These are phyloP conservation scores for Ophiostoma ulmi DNA, from an alignment of 2,329 filamentous ascomycete species.

Conservation along the genomic window DNA sequence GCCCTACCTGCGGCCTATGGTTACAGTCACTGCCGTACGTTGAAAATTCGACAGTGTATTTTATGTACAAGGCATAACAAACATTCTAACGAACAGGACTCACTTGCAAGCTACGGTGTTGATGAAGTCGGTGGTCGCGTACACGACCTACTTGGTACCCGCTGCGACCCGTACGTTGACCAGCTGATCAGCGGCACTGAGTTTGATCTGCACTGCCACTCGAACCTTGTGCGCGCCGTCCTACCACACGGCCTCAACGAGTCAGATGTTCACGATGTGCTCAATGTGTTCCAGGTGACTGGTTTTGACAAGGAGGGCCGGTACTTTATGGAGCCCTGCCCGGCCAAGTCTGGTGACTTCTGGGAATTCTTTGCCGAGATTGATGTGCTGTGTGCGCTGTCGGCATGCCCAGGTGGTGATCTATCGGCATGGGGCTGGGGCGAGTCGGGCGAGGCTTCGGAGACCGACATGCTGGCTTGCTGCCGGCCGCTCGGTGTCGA, in stretches of 20 bases:
- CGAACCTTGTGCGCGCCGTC: conserved; percentile 71
- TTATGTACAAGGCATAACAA: not conserved
- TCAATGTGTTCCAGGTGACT: conserved; percentile 83
- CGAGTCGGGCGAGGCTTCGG: conserved; percentile 48
- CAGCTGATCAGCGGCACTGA: conserved; percentile 62
- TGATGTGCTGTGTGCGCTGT: conserved; percentile 54
- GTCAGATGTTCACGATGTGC: conserved; percentile 73
- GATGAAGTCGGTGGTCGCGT: conserved; percentile 61
- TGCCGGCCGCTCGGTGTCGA: conserved; percentile 71
- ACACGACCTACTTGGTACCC: conserved; percentile 75
- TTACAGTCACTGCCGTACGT: conserved; percentile 41
- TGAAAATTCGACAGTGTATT: not conserved
- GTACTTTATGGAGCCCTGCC: conserved; percentile 65
- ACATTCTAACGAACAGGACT: conserved; percentile 8
- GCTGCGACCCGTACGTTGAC: conserved; percentile 82
- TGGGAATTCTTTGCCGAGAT: conserved; percentile 79
- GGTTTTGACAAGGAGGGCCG: conserved; percentile 65
- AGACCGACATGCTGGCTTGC: conserved; percentile 60
- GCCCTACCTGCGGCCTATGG: conserved; percentile 69
- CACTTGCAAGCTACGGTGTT: conserved; percentile 4
- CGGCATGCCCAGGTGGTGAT: conserved; percentile 74
- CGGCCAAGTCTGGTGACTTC: conserved; percentile 51
- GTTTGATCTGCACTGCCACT: conserved; percentile 81
- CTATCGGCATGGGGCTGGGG: conserved; percentile 78
- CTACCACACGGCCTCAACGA: conserved; percentile 63